These are phyloP conservation scores for Fusarium sp. DNA, from an alignment of 2,329 filamentous ascomycete species.

Conservation along the genomic window DNA sequence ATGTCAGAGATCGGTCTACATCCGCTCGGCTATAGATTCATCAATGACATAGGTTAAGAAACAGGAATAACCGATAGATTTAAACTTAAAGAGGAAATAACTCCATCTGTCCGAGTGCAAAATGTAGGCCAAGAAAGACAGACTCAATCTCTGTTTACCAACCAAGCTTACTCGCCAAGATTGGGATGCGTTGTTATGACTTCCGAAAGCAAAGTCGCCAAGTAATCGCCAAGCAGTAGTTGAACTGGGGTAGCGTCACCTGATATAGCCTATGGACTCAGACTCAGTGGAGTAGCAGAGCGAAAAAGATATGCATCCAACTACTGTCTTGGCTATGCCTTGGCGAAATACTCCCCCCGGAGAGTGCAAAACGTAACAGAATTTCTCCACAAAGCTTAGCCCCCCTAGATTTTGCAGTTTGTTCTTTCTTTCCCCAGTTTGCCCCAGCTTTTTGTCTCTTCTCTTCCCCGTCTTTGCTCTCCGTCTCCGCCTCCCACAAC, in stretches of 20 bases:
- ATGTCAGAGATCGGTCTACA: conserved; percentile 2
- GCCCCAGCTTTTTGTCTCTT: conserved; percentile 12
- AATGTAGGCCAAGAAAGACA: not conserved
- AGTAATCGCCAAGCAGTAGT: conserved; percentile 4
- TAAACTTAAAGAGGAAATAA: conserved; percentile 12
- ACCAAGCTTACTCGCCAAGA: conserved; percentile 30
- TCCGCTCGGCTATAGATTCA: conserved; percentile 1
- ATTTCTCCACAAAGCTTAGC: conserved; percentile 28
- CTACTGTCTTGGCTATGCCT: conserved; percentile 20
- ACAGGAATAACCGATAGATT: conserved; percentile 4
- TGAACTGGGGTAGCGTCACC: conserved; percentile 18
- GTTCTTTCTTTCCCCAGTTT: conserved; percentile 9
- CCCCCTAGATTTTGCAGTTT: not conserved
- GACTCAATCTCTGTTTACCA: not conserved
- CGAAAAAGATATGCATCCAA: conserved; percentile 9
- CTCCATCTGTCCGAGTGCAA: conserved; percentile 27
- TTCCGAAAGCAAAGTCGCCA: conserved; percentile 20
- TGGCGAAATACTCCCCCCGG: conserved; percentile 13
- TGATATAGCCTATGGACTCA: conserved; percentile 3
- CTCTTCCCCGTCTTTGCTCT: not conserved
- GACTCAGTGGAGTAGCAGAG: conserved; percentile 10
- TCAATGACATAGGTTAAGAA: conserved; percentile 14
- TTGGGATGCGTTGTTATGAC: conserved; percentile 30
- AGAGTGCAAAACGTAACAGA: conserved; percentile 9
- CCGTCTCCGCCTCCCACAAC: not conserved